Percentiles rank a stretch among this genome's conserved stretches.
Evolutionary conservation across 2,329 filamentous ascomycete species (phyloP).

Genomic region (Aspergillus aculeatus): DNA sequence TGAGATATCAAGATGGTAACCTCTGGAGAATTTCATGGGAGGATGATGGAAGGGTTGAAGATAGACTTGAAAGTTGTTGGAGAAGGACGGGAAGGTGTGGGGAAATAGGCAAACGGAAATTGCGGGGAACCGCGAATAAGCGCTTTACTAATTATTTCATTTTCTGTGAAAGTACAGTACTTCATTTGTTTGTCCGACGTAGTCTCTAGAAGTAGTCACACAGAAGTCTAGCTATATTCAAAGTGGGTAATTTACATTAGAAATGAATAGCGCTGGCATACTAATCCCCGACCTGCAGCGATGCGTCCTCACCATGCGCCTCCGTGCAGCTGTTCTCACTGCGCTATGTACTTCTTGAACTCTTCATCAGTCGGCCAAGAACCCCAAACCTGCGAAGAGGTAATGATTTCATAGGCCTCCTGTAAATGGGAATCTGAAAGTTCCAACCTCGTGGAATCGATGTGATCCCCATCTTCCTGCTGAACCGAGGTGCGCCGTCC

Average conservation of each 20-base stretch:
- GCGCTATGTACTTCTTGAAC: conserved; percentile 34
- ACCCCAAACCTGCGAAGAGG: conserved; percentile 34
- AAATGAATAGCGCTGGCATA: too few relatives aligned
- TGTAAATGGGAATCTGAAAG: conserved; percentile 31
- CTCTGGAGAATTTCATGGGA: not conserved
- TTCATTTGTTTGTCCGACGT: too few relatives aligned
- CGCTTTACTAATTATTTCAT: conserved; percentile 12
- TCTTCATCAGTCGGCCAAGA: conserved; percentile 45
- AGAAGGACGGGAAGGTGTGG: conserved; percentile 19
- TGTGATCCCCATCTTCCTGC: not conserved
- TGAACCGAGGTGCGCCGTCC: not conserved
- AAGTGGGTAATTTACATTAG: too few relatives aligned
- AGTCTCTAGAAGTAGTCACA: too few relatives aligned
- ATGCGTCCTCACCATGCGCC: too few relatives aligned
- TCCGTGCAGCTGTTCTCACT: too few relatives aligned
- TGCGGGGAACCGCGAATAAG: conserved; percentile 19
- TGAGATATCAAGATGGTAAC: conserved; percentile 7
- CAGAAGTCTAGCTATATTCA: too few relatives aligned
- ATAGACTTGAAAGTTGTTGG: not conserved
- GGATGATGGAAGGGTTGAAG: not conserved
- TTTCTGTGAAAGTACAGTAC: not conserved
- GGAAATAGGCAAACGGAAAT: conserved; percentile 14
- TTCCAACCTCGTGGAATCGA: conserved; percentile 2
- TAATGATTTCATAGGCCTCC: conserved; percentile 40
- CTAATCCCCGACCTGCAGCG: too few relatives aligned